Evolutionary conservation across 2,329 filamentous ascomycete genomes (phyloP).

Genomic region (Dactylella cylindrospora): DNA sequence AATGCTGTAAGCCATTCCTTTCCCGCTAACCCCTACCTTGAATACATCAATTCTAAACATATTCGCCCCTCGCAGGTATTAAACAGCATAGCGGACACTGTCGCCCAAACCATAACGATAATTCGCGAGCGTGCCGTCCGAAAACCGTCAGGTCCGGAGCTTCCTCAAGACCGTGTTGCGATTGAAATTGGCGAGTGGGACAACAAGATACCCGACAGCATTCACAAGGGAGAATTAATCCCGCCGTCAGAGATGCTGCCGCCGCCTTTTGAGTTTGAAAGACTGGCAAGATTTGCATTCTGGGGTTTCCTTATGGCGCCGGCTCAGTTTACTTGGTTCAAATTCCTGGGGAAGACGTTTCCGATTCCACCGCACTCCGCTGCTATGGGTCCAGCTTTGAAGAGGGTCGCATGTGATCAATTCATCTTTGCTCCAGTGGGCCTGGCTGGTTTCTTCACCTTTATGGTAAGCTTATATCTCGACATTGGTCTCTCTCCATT

Average conservation of each 20-base stretch:
- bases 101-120: slow-evolving; percentile 87
- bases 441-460: slow-evolving; percentile 86
- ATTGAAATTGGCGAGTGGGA: slow-evolving; percentile 89
- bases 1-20: slow-evolving; percentile 68
- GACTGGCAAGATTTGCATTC: slow-evolving; percentile 90
- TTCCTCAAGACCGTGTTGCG: slow-evolving; percentile 70
- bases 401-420: slow-evolving; percentile 90
- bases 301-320: slow-evolving; percentile 92
- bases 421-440: slow-evolving; percentile 88
- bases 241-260: slow-evolving; percentile 65
- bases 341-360: slow-evolving; percentile 76
- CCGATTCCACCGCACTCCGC: slow-evolving; percentile 65
- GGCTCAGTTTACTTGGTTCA: slow-evolving; percentile 93
- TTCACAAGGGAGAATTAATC: slow-evolving; percentile 65
- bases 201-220: slow-evolving; percentile 70
- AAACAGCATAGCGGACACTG: slow-evolving; percentile 92
- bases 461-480: slow-evolving; percentile 62
- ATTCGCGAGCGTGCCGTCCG: slow-evolving; percentile 68
- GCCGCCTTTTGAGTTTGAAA: slow-evolving; percentile 91
- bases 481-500: background rate
- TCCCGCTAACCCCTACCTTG: slow-evolving; percentile 15
- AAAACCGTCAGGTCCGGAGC: slow-evolving; percentile 62
- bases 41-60: background rate
- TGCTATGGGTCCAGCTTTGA: slow-evolving; percentile 75
- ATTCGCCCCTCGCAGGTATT: slow-evolving; percentile 62